Conservation (phyloP, 176 grass and related monocot species). For the Musa schizocarpa region DNA sequence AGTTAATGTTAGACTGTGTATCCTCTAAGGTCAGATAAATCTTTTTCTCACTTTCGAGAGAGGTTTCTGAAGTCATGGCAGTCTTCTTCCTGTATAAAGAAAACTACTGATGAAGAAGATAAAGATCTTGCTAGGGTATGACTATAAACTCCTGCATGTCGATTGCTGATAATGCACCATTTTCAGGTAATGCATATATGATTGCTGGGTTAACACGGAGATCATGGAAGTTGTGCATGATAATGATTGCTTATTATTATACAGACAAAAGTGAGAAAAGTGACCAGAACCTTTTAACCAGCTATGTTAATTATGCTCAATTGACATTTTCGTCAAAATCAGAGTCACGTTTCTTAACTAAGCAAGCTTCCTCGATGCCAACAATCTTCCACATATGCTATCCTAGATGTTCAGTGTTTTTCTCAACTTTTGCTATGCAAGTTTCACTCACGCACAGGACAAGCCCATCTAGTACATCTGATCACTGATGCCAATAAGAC, state of each 20-base stretch:
- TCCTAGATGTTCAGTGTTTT: no score
- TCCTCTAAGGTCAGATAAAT: background rate
- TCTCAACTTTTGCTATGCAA: no score
- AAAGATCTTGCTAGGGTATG: background rate
- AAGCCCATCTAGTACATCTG: no score
- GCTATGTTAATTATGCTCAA: background rate
- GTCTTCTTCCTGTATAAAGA: background rate
- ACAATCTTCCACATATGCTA: no score
- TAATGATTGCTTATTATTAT: no score
- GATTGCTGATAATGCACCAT: background rate
- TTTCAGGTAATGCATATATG: background rate
- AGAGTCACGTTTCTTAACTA: no score
- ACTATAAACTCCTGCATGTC: background rate
- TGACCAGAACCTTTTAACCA: background rate
- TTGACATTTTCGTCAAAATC: no score
- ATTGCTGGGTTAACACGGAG: background rate
- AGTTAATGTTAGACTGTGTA: background rate
- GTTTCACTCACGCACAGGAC: no score
- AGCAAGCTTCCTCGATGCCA: no score
- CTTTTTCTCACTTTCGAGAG: background rate
- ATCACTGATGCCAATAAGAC: no score
- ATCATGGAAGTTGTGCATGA: background rate
- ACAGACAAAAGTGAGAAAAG: background rate
- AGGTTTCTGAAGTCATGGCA: constrained; percentile 3
- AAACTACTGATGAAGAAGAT: background rate